Percentiles rank a stretch among this genome's conserved stretches.
phyloP scores from a whole-genome alignment of 2,329 filamentous ascomycete species.

The Cladophialophora yegresii region DNA sequence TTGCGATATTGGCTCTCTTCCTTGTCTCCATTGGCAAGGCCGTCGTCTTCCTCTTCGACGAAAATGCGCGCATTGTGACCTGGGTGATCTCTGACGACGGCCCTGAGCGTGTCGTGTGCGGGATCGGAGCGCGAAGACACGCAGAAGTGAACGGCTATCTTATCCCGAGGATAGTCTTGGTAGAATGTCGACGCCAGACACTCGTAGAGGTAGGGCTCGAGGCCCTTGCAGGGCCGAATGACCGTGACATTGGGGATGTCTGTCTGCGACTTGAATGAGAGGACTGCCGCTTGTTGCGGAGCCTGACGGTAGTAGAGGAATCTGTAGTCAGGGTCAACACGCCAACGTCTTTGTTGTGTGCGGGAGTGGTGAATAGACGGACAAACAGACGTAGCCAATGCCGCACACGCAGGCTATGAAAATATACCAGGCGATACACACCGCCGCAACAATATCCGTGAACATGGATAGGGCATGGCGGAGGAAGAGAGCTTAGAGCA shows the following conservation, averaged over 20 bases:
- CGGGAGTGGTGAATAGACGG: constrained; percentile 31
- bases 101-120: constrained; percentile 71
- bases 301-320: constrained; percentile 56
- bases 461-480: constrained; percentile 34
- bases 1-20: constrained; percentile 48
- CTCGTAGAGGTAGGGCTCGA: constrained; percentile 87
- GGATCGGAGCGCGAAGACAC: constrained; percentile 74
- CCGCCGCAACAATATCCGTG: constrained; percentile 45
- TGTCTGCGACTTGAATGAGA: constrained; percentile 39
- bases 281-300: constrained; percentile 48
- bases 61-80: constrained; percentile 70
- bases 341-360: not conserved
- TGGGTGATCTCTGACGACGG: constrained; percentile 72
- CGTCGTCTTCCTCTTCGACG: constrained; percentile 78
- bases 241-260: constrained; percentile 80
- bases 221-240: constrained; percentile 88
- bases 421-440: constrained; percentile 59
- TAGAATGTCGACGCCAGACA: constrained; percentile 84
- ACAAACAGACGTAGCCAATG: constrained; percentile 64
- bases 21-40: constrained; percentile 45
- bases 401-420: constrained; percentile 58
- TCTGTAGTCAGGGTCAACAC: constrained; percentile 44
- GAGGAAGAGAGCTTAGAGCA: constrained; percentile 2
- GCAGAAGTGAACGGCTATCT: constrained; percentile 79
- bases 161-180: constrained; percentile 76